Conservation (phyloP, 768 basidiomycete species). For the Phaeolepiota aurea region DNA sequence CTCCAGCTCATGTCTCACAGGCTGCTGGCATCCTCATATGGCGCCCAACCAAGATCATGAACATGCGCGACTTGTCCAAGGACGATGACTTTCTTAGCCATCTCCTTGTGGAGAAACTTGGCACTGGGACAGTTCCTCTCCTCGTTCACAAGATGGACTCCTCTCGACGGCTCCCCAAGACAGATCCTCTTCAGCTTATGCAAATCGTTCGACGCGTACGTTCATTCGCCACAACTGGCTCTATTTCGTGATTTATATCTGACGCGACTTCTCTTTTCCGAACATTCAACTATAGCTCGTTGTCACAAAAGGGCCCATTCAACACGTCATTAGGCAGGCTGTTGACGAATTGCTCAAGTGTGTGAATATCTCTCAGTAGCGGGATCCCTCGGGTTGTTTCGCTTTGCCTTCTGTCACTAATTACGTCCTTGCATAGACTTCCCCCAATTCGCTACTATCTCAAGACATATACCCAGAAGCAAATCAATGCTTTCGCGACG, state of each 20-base stretch:
- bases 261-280: slow-evolving; percentile 14
- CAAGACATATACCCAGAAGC: slow-evolving; percentile 67
- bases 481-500: slow-evolving; percentile 90
- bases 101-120: slow-evolving; percentile 83
- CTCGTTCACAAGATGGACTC: slow-evolving; percentile 89
- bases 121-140: slow-evolving; percentile 71
- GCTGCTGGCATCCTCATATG: slow-evolving; percentile 41
- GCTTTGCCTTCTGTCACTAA: not conserved
- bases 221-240: slow-evolving; percentile 13
- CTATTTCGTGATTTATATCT: slow-evolving; percentile 14
- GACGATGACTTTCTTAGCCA: slow-evolving; percentile 91
- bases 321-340: slow-evolving; percentile 56
- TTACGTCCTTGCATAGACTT: slow-evolving; percentile 37
- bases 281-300: slow-evolving; percentile 41
- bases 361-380: not conserved
- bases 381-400: not conserved
- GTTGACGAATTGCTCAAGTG: slow-evolving; percentile 76
- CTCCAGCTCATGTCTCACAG: slow-evolving; percentile 13
- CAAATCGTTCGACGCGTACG: slow-evolving; percentile 70
- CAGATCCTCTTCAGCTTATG: slow-evolving; percentile 59
- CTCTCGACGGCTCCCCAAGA: slow-evolving; percentile 68
- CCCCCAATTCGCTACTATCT: slow-evolving; percentile 71
- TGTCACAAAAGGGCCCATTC: slow-evolving; percentile 41
- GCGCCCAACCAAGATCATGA: slow-evolving; percentile 86
- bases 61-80: slow-evolving; percentile 81